Evolutionary conservation across 1,284 basidiomycete species (phyloP).

Genomic region (Bjerkandera adusta): DNA sequence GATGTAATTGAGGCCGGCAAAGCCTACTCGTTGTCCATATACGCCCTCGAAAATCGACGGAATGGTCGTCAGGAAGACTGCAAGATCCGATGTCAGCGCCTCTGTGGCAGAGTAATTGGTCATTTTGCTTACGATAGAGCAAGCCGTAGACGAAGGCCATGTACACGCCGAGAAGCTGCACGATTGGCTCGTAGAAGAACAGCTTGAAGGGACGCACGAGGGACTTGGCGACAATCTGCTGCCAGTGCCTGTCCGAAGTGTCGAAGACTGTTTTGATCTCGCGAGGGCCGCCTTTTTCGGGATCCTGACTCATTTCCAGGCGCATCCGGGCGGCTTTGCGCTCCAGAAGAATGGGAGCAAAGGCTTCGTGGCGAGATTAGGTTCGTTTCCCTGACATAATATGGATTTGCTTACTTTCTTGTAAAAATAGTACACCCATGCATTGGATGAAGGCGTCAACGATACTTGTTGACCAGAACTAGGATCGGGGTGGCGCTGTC

Average conservation of each 20-base stretch:
- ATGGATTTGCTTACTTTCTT: constrained; percentile 36
- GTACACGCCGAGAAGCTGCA: constrained; percentile 43
- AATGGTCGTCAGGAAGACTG: constrained; percentile 66
- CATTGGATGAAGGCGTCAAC: constrained; percentile 35
- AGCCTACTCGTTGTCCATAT: constrained; percentile 50
- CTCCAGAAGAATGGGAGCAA: constrained; percentile 45
- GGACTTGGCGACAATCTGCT: constrained; percentile 33
- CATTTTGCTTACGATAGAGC: constrained; percentile 46
- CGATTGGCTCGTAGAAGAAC: constrained; percentile 44
- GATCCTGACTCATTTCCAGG: constrained; percentile 30
- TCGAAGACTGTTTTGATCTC: constrained; percentile 29
- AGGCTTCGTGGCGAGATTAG: constrained; percentile 30
- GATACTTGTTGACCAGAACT: constrained; percentile 42
- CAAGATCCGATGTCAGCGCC: neutral
- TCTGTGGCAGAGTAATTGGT: neutral
- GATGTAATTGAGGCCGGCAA: constrained; percentile 63
- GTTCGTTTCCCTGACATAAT: too few relatives aligned
- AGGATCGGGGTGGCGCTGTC: neutral
- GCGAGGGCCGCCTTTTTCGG: constrained; percentile 27
- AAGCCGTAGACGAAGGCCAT: constrained; percentile 51
- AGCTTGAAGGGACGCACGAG: constrained; percentile 46
- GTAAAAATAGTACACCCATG: constrained; percentile 42
- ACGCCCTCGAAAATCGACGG: constrained; percentile 53
- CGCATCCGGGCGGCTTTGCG: constrained; percentile 40
- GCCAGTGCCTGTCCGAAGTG: constrained; percentile 33